Evolutionary conservation across 1,284 basidiomycete genomes (phyloP).

Genomic region (Malassezia brasiliensis): DNA sequence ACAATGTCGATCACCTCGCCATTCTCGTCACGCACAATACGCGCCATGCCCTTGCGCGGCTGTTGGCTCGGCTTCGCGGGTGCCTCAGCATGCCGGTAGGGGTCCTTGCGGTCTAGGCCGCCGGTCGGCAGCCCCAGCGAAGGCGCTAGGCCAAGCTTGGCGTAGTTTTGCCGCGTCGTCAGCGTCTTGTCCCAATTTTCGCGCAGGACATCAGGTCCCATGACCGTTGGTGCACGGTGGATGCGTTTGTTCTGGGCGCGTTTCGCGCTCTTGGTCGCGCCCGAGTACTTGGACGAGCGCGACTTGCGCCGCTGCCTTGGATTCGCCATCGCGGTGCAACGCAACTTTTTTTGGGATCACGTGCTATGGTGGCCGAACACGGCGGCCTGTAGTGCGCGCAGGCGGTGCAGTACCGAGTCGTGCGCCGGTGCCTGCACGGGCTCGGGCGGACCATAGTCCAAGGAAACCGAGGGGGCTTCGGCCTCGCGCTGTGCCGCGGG

Average conservation of each 20-base stretch:
- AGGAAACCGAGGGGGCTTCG: background rate
- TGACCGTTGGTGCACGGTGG: conserved; percentile 55
- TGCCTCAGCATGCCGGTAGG: conserved; percentile 3
- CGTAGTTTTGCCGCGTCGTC: conserved; percentile 86
- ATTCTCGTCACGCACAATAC: conserved; percentile 70
- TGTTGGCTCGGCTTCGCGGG: background rate
- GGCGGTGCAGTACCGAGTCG: background rate
- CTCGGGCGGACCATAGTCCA: conserved; percentile 5
- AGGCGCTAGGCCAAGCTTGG: conserved; percentile 63
- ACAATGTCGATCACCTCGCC: conserved; percentile 73
- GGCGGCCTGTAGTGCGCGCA: background rate
- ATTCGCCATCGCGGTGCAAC: conserved; percentile 63
- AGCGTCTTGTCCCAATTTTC: conserved; percentile 78
- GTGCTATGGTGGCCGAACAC: conserved; percentile 1
- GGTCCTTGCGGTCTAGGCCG: conserved; percentile 21
- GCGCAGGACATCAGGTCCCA: conserved; percentile 70
- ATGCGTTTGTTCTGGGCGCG: conserved; percentile 63
- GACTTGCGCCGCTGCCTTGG: conserved; percentile 76
- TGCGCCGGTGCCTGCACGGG: background rate
- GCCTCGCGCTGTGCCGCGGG: no score
- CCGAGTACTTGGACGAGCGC: conserved; percentile 54
- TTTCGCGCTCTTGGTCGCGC: conserved; percentile 59
- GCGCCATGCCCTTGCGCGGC: conserved; percentile 62
- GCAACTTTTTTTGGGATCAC: conserved; percentile 3
- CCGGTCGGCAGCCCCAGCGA: conserved; percentile 23